Evolutionary conservation across 345 rosid genomes (phyloP), one percentile per base, ranked within the genome.

Genomic region (Sisymbrium altissimum): DNA sequence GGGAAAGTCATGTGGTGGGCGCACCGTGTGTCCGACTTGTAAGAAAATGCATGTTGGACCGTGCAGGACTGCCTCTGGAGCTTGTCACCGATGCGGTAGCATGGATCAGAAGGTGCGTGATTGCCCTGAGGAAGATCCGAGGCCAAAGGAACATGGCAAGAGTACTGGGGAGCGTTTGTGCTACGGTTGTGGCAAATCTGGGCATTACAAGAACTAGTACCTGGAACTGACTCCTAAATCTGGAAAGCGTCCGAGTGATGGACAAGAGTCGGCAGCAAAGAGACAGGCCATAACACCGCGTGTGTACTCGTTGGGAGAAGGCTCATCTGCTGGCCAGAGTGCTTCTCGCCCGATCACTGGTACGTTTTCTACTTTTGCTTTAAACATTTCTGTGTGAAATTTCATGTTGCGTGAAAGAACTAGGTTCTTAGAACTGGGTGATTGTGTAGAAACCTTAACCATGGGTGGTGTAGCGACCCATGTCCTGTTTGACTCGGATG

Each of bases 111-210:
- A 53, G 15, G 36, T 25, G 0, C 18, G 36, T 2, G 33, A 53
- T 6, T 27, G 18, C 3, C 18, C 36, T 0, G 18, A 53, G 1
- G 10, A 25, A 0, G 58, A 53, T 6, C 0, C 0, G 3, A 27
- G 58, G 15, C 0, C 4, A 1, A 5, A 13, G 15, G 6, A 0
- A 3, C n/a, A n/a, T n/a, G n/a, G n/a, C n/a, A n/a, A n/a, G n/a
- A n/a, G 10, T 35, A 6, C 36, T 7, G 18, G 7, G 9, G 1
- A 1, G n/a, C 27, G 10, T 2, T 0, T 27, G 17, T 53, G 58
- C 36, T 53, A 27, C n/a, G 9, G 13, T 3, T 53, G 36, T 0
- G 9, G 9, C 2, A 36, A 27, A 7, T 0, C 9, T 5, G 9
- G n/a, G 3, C 32, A 23, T n/a, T n/a, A n/a, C n/a, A n/a, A n/a